Conservation (phyloP, 1,139 yeast species). For the Candida neerlandica region DNA sequence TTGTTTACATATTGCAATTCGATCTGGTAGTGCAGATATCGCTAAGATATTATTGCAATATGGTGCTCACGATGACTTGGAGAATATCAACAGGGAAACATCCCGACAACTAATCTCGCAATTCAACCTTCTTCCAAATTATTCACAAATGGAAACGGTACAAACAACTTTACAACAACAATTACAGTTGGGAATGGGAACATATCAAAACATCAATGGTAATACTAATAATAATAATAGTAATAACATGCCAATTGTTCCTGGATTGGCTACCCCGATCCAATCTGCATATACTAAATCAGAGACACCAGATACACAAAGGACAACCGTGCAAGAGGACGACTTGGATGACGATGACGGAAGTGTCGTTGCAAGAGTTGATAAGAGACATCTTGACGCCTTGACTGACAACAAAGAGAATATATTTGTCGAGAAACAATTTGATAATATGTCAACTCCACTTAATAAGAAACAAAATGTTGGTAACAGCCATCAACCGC, state of each 20-base stretch:
- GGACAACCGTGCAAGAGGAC: slow-evolving; percentile 49
- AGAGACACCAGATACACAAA: slow-evolving; percentile 52
- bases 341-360: slow-evolving; percentile 37
- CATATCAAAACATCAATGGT: slow-evolving; percentile 13
- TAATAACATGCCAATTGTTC: slow-evolving; percentile 5
- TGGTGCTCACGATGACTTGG: slow-evolving; percentile 52
- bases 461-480: slow-evolving; percentile 16
- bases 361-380: slow-evolving; percentile 24
- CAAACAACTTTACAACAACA: slow-evolving; percentile 15
- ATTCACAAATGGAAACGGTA: slow-evolving; percentile 6
- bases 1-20: slow-evolving; percentile 64
- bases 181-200: slow-evolving; percentile 13
- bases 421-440: slow-evolving; percentile 37
- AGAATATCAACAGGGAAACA: slow-evolving; percentile 44
- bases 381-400: slow-evolving; percentile 36
- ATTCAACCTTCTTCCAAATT: slow-evolving; percentile 25
- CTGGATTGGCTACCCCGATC: slow-evolving; percentile 41
- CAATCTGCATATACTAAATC: slow-evolving; percentile 27
- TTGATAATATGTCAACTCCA: slow-evolving; percentile 34
- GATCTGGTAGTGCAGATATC: slow-evolving; percentile 41
- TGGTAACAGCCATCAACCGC: slow-evolving; percentile 28
- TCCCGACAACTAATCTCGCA: slow-evolving; percentile 35
- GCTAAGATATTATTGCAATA: slow-evolving; percentile 41
- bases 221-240: slow-evolving; percentile 9
- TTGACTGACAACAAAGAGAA: slow-evolving; percentile 46